Percentiles rank a stretch among this genome's conserved stretches.
phyloP scores from a whole-genome alignment of 345 rosid species.

The Viola odorata region DNA sequence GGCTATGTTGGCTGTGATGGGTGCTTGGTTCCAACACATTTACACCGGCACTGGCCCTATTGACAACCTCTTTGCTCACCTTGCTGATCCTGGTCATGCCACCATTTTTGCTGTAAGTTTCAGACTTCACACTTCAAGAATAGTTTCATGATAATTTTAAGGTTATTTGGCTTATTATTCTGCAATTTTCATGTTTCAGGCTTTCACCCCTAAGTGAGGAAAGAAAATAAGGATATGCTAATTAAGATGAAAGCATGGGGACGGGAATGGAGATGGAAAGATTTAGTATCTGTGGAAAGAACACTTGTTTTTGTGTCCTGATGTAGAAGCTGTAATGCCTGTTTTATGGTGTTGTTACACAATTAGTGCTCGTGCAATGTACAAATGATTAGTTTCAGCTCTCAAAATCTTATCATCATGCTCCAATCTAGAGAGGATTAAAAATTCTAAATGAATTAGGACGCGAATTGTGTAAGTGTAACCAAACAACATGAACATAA shows the following conservation, averaged over 20 bases:
- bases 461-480: too few relatives aligned
- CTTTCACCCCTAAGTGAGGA: constrained; percentile 81
- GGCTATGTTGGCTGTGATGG: constrained; percentile 99
- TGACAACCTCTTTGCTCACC: constrained; percentile 93
- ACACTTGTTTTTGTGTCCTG: constrained; percentile 9
- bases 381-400: constrained; percentile 15
- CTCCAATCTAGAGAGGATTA: too few relatives aligned
- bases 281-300: constrained; percentile 18
- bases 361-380: constrained; percentile 25
- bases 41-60: constrained; percentile 98
- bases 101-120: constrained; percentile 75
- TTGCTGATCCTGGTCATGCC: constrained; percentile 97
- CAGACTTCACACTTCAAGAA: too few relatives aligned
- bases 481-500: too few relatives aligned
- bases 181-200: constrained; percentile 31
- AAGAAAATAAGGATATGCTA: background rate
- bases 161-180: too few relatives aligned
- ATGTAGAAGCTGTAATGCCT: constrained; percentile 23
- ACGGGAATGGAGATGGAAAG: background rate
- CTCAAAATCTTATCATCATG: too few relatives aligned
- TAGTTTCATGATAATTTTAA: too few relatives aligned
- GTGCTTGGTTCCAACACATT: constrained; percentile 99
- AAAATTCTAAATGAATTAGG: too few relatives aligned
- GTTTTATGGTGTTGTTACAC: constrained; percentile 9
- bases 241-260: constrained; percentile 7